Evolutionary conservation across 2,329 filamentous ascomycete genomes (phyloP), one percentile per base, ranked within the genome.

Genomic region (Alternaria gaisen): DNA sequence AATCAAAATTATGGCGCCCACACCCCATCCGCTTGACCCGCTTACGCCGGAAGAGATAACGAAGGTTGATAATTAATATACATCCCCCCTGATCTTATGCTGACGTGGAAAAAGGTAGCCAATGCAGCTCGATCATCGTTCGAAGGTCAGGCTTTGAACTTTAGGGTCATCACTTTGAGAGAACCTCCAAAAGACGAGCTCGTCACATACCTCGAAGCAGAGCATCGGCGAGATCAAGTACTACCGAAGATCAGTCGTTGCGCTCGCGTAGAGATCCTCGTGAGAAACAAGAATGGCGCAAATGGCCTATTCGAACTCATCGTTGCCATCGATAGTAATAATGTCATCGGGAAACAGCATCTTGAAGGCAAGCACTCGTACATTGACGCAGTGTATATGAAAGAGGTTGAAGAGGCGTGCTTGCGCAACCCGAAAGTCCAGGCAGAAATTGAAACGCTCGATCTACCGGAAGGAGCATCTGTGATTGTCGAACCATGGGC

Each of bases 401-500:
- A 80, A 34, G 73, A 77, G 9, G 81, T 82, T 0, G 84, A 86
- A 46, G 70, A 73, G 5, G 83, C 80, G 0, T 87, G 84, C 58
- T 68, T 84, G 18, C 78, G 73, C 0, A 78, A 86, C 43, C 34
- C 64, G 0, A 56, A 71, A 16, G 80, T 87, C 0, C 80, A 85
- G 64, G 74, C 72, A 0, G 81, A 83, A 52, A 81, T 85, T 20
- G 66, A 82, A 0, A 46, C 8, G 5, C 46, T 61, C 7, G 22
- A 54, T 18, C 70, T 87, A 0, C 84, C 85, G 0, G 63, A 74
- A 5, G 81, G 77, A 1, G 78, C 82, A 0, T 77, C 73, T 0
- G 82, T 85, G 1, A 77, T 83, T 4, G 80, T 85, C 38, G 85
- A 87, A 65, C 80, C 85, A 0, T 87, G 85, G 85, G 80, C 84